A percentile compares a stretch with the other conserved stretches of the same genome.
These are phyloP conservation scores for Solanum medicagineum DNA, from an alignment of 257 asterid species.

Conservation along the genomic window DNA sequence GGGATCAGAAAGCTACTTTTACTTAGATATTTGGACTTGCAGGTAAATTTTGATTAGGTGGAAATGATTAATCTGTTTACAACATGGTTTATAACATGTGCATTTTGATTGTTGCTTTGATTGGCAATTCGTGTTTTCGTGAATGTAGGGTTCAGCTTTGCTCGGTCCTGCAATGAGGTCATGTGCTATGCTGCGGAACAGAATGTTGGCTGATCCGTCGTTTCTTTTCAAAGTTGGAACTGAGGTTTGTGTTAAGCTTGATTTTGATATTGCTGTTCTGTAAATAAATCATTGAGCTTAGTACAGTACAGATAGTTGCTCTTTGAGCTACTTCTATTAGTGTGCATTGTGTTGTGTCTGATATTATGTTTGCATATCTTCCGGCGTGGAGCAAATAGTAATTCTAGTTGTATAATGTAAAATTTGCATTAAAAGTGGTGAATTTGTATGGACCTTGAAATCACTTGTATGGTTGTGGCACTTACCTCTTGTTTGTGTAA, in stretches of 20 bases:
- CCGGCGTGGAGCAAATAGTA: not conserved
- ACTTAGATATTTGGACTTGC: slow-evolving; percentile 75
- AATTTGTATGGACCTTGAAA: not conserved
- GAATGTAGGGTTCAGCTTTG: slow-evolving; percentile 61
- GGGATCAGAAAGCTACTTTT: slow-evolving; percentile 65
- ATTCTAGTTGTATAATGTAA: not conserved
- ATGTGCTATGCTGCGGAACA: slow-evolving; percentile 65
- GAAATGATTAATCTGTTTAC: not conserved
- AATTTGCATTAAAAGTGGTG: not conserved
- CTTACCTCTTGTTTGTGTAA: not conserved
- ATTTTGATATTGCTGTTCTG: not conserved
- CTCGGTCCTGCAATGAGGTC: slow-evolving; percentile 76
- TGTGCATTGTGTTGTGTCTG: not conserved
- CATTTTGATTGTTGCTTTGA: not conserved
- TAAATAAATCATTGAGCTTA: not conserved
- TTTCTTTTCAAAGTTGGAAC: slow-evolving; percentile 97
- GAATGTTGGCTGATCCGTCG: slow-evolving; percentile 97
- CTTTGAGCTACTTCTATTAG: not conserved
- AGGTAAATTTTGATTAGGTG: slow-evolving; percentile 29
- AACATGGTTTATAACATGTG: not conserved
- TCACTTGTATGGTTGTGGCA: not conserved
- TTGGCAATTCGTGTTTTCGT: not conserved
- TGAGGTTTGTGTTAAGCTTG: slow-evolving; percentile 42
- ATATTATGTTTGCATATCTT: not conserved
- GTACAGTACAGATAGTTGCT: not conserved